Base-by-base conservation (phyloP, 345 rosid genomes). In the Pistacia vera region DNA sequence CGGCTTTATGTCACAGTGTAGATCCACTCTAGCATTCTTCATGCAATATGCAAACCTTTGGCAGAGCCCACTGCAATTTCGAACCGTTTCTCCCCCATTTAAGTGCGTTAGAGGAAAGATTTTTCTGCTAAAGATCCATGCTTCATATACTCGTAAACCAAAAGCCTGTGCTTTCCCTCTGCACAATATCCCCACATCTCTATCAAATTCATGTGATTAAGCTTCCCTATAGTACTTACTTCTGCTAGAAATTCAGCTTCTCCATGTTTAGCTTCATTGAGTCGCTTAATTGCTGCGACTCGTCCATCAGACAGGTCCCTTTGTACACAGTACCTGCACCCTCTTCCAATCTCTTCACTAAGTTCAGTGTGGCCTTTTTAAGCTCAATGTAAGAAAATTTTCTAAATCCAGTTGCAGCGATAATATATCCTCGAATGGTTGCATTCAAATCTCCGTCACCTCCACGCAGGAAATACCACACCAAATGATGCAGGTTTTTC, bases 1-100 rank as follows among this genome's bases (percentile, higher is more conserved):
- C 16, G 85, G 84, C 64, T 85, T 85, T 5, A 85, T 79, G 63
- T 85, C 88, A 4, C 88, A 85, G 48, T 85, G 88, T 46, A 83
- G 60, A 85, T 76, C 66, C 80, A 79, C 22, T 85, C 85, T 33
- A 81, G 68, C 88, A 85, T 38, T 81, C 88, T 48, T 85, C 81
- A 36, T 85, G 88, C 64, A 59, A 69, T 85, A 83, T 64, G 86
- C 68, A 86, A 83, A 20, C 86, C 86, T 14, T 81, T 80, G 61
- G 89, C 87, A 68, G 85, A 72, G 28, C 89, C 89, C 2, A 86
- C 74, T 4, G 86, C 89, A 38, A 86, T 83, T 77, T 69, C 76
- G 76, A 78, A 83, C 66, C 88, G 70, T 13, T 68, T 80, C 18
- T 48, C 18, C 88, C 86, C 88, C 86, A 85, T 33, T 81, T 79